These are phyloP conservation scores for Cicer pinnatifidum DNA, from an alignment of 306 rosid species.

Conservation along the genomic window DNA sequence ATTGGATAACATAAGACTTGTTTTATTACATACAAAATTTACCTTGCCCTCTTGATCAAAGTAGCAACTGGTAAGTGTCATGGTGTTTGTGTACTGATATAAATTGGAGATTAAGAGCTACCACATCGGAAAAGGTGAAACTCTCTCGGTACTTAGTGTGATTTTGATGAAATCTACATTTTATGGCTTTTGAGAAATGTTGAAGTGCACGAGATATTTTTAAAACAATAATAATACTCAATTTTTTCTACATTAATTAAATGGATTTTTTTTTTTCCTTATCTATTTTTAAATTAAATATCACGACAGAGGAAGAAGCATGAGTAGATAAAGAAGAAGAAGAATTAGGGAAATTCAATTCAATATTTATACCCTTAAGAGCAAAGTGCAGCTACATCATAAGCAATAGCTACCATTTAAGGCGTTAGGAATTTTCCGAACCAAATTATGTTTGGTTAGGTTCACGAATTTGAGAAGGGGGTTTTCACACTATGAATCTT, in stretches of 20 bases:
- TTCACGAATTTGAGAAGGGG: slow-evolving; percentile 51
- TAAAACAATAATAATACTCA: no score
- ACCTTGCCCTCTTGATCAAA: neutral
- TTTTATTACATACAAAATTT: neutral
- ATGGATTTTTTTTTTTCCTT: no score
- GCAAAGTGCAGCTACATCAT: slow-evolving; percentile 90
- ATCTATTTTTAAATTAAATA: slow-evolving; percentile 48
- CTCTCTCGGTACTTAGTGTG: no score
- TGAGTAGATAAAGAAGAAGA: slow-evolving; percentile 82
- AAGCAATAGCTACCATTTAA: slow-evolving; percentile 93
- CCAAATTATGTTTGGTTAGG: slow-evolving; percentile 70
- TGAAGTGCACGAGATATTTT: no score
- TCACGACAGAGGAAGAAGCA: slow-evolving; percentile 69
- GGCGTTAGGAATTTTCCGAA: slow-evolving; percentile 85
- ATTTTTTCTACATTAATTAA: no score
- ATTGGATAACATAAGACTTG: neutral
- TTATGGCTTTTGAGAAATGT: no score
- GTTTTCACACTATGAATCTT: no score
- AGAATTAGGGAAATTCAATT: slow-evolving; percentile 83
- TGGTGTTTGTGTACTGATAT: no score
- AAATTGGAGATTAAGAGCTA: no score
- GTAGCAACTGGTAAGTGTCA: neutral
- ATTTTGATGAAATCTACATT: no score
- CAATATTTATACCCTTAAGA: slow-evolving; percentile 75
- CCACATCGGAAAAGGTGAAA: no score